Conservation (phyloP, 345 rosid genomes). For the Luvunga scandens region DNA sequence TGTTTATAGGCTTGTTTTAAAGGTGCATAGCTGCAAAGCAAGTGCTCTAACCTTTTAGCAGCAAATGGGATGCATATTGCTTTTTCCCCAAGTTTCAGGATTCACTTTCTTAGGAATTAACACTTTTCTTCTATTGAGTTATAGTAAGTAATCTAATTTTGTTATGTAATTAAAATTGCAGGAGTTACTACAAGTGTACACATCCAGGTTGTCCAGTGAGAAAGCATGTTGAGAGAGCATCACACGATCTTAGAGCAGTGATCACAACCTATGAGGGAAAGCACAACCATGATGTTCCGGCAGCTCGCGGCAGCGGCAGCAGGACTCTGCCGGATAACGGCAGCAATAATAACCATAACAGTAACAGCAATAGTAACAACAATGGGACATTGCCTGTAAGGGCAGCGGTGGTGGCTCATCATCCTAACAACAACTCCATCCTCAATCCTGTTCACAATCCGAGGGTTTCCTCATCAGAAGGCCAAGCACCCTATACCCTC, state of each 20-base stretch:
- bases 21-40: not conserved
- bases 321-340: constrained; percentile 32
- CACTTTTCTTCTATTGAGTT: not conserved
- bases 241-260: constrained; percentile 73
- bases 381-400: constrained; percentile 27
- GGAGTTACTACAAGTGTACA: constrained; percentile 96
- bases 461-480: constrained; percentile 27
- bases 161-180: constrained; percentile 10
- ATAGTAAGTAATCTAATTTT: not conserved
- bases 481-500: constrained; percentile 35
- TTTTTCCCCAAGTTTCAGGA: not conserved
- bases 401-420: constrained; percentile 26
- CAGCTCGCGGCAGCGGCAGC: constrained; percentile 69
- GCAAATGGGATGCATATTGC: not conserved
- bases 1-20: constrained; percentile 8
- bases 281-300: constrained; percentile 87
- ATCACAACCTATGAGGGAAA: constrained; percentile 97
- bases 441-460: constrained; percentile 22
- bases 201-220: constrained; percentile 78
- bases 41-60: not conserved
- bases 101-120: not conserved
- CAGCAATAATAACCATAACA: constrained; percentile 1
- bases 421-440: constrained; percentile 23
- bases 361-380: constrained; percentile 17
- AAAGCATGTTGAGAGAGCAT: constrained; percentile 91